Conservation (phyloP, 2,329 filamentous ascomycete species). For the Scytalidium lignicola region DNA sequence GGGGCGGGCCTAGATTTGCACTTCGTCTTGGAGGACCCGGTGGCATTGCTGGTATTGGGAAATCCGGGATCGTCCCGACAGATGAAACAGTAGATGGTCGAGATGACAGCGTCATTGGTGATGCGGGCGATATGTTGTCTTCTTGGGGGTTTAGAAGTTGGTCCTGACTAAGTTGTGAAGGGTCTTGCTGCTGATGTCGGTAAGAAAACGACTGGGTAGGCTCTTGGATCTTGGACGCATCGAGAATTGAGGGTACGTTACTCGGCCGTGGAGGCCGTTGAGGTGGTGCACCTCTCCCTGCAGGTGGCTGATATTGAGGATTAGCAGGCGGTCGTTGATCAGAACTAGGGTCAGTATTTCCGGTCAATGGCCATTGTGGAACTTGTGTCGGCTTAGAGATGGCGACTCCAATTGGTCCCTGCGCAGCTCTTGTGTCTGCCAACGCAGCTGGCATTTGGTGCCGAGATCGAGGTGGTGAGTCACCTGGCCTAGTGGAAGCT, state of each 20-base stretch:
- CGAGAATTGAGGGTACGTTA: conserved; percentile 52
- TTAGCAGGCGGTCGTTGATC: conserved; percentile 26
- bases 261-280: conserved; percentile 57
- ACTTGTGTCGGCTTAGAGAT: conserved; percentile 46
- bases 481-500: conserved; percentile 9
- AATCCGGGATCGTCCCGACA: conserved; percentile 53
- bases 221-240: conserved; percentile 51
- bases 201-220: conserved; percentile 50
- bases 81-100: conserved; percentile 50
- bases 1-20: conserved; percentile 53
- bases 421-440: conserved; percentile 12
- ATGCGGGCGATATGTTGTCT: conserved; percentile 25
- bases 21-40: conserved; percentile 35
- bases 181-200: conserved; percentile 33
- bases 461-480: conserved; percentile 14
- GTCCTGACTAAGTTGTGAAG: conserved; percentile 7
- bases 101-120: conserved; percentile 44
- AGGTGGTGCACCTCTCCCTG: conserved; percentile 46
- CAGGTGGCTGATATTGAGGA: conserved; percentile 47
- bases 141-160: conserved; percentile 9
- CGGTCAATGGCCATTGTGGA: conserved; percentile 50
- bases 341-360: conserved; percentile 9
- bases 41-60: conserved; percentile 22
- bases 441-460: conserved; percentile 18
- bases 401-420: conserved; percentile 26